Conservation (phyloP, 2,329 filamentous ascomycete species). For the Fusarium pseudograminearum region DNA sequence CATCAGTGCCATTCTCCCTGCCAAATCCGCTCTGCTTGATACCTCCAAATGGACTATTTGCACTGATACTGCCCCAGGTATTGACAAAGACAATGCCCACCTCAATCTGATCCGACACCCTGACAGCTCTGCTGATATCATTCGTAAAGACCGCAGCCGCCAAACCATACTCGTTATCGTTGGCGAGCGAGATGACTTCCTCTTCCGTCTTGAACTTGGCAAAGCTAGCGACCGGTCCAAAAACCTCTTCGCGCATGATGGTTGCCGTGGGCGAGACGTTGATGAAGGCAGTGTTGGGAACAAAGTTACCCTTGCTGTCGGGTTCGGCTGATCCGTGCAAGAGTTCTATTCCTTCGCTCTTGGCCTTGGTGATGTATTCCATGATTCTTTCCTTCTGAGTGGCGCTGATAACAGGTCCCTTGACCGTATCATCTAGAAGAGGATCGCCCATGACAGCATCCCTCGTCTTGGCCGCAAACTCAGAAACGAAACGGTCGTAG, state of each 20-base stretch:
- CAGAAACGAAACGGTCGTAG: slow-evolving; percentile 55
- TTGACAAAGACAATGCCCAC: slow-evolving; percentile 77
- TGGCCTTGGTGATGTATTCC: slow-evolving; percentile 49
- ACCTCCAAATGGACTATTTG: slow-evolving; percentile 51
- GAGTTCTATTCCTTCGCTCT: slow-evolving; percentile 30
- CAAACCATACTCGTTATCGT: slow-evolving; percentile 26
- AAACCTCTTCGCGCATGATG: slow-evolving; percentile 34
- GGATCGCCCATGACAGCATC: slow-evolving; percentile 43
- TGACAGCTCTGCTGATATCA: slow-evolving; percentile 55
- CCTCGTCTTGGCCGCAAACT: slow-evolving; percentile 15
- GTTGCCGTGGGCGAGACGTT: slow-evolving; percentile 35
- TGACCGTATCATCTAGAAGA: slow-evolving; percentile 49
- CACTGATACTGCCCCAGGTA: slow-evolving; percentile 44
- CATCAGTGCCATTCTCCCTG: slow-evolving; percentile 50
- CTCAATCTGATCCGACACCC: slow-evolving; percentile 58
- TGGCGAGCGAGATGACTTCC: slow-evolving; percentile 16
- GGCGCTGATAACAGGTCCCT: slow-evolving; percentile 64
- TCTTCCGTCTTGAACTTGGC: slow-evolving; percentile 33
- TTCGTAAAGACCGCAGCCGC: slow-evolving; percentile 60
- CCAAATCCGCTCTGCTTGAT: slow-evolving; percentile 53
- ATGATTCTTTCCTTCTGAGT: slow-evolving; percentile 68
- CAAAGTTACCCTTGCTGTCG: slow-evolving; percentile 41
- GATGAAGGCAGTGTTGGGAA: slow-evolving; percentile 49
- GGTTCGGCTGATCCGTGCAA: slow-evolving; percentile 16
- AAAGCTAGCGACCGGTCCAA: slow-evolving; percentile 28